Evolutionary conservation across 441 rosid genomes (phyloP).

Genomic region (Daphne laureola): DNA sequence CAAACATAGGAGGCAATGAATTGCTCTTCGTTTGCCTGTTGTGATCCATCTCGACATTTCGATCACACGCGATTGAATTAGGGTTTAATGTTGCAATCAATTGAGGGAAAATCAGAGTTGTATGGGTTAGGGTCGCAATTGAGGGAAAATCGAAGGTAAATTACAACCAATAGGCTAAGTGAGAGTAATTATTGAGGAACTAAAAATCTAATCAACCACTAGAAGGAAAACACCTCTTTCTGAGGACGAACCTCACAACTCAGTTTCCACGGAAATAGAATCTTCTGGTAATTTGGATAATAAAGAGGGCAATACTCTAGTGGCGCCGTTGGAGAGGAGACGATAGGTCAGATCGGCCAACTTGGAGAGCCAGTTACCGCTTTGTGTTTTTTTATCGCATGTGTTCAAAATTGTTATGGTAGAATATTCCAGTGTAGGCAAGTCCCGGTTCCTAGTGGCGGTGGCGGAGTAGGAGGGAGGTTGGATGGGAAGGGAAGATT

Average conservation of each 20-base stretch:
- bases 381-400: no score
- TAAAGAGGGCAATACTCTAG: conserved; percentile 52
- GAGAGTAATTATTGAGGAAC: no score
- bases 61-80: no score
- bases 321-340: conserved; percentile 49
- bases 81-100: no score
- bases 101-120: no score
- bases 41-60: no score
- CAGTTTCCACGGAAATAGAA: conserved; percentile 27
- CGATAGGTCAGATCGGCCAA: conserved; percentile 69
- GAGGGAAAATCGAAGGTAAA: no score
- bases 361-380: conserved; percentile 57
- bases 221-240: background rate
- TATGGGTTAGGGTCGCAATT: no score
- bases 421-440: conserved; percentile 39
- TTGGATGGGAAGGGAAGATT: no score
- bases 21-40: conserved; percentile 25
- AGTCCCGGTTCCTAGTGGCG: conserved; percentile 39
- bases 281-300: conserved; percentile 32
- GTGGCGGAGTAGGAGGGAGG: no score
- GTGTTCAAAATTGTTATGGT: conserved; percentile 44
- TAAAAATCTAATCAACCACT: no score
- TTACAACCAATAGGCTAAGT: no score
- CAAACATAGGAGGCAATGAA: conserved; percentile 63
- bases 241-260: conserved; percentile 33